These are phyloP conservation scores for Mortierella sp. DNA, from an alignment of 371 early-diverging fungal genomes.

Conservation along the genomic window DNA sequence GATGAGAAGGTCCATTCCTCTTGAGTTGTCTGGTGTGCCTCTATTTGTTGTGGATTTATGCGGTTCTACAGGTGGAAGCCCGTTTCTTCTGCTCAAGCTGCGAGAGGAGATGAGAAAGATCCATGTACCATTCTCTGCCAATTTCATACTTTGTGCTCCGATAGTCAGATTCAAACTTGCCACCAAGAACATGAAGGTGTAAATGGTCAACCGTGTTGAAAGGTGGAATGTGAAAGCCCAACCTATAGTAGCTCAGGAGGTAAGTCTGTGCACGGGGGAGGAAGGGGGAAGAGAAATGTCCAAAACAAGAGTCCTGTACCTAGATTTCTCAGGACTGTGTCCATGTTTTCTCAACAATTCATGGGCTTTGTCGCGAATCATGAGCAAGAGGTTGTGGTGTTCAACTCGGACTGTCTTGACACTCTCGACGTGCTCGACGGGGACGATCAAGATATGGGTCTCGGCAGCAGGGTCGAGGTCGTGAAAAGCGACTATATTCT, in stretches of 20 bases:
- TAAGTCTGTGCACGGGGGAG: neutral
- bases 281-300: neutral
- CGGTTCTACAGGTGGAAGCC: neutral
- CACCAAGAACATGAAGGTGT: conserved; percentile 34
- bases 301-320: neutral
- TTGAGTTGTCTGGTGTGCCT: neutral
- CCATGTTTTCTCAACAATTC: conserved; percentile 23
- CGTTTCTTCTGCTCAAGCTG: conserved; percentile 7
- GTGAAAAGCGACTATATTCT: conserved; percentile 25
- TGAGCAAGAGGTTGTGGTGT: conserved; percentile 20
- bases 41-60: neutral
- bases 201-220: conserved; percentile 37
- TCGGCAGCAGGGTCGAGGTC: conserved; percentile 34
- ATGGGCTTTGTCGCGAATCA: conserved; percentile 21
- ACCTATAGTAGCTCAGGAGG: conserved; percentile 3
- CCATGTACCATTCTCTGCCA: conserved; percentile 29
- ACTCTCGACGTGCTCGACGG: conserved; percentile 15
- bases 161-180: conserved; percentile 15
- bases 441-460: conserved; percentile 38
- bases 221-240: conserved; percentile 37
- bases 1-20: neutral
- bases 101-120: conserved; percentile 17
- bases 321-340: conserved; percentile 9
- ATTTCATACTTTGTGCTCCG: conserved; percentile 28
- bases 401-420: conserved; percentile 21